Evolutionary conservation across 805 yeast genomes (phyloP).

Genomic region (Metschnikowia proteae): DNA sequence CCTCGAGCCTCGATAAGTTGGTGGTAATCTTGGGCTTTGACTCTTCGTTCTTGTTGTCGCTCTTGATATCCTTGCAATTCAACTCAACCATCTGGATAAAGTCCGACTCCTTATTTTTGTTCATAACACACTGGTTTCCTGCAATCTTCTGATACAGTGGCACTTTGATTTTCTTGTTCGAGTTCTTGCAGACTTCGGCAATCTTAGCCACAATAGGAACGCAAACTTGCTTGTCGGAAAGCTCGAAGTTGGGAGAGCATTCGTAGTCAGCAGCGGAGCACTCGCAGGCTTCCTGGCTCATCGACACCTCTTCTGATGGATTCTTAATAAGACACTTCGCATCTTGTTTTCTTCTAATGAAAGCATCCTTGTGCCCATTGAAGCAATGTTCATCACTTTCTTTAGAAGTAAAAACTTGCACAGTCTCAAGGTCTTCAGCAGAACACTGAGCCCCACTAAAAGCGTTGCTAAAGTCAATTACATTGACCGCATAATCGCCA

Average conservation of each 20-base stretch:
- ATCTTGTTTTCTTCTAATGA: slow-evolving; percentile 58
- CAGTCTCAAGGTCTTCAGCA: slow-evolving; percentile 58
- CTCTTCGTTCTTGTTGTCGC: slow-evolving; percentile 5
- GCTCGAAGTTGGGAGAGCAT: slow-evolving; percentile 51
- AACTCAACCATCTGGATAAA: slow-evolving; percentile 15
- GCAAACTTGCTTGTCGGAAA: slow-evolving; percentile 44
- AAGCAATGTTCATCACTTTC: slow-evolving; percentile 47
- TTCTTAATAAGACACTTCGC: slow-evolving; percentile 60
- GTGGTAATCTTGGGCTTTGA: slow-evolving; percentile 29
- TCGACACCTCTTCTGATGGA: slow-evolving; percentile 43
- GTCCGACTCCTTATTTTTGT: slow-evolving; percentile 20
- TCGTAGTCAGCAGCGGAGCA: slow-evolving; percentile 69
- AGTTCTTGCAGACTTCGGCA: slow-evolving; percentile 22
- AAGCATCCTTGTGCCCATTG: slow-evolving; percentile 64
- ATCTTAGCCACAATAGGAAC: slow-evolving; percentile 30
- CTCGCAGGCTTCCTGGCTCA: slow-evolving; percentile 47
- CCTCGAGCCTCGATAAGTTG: slow-evolving; percentile 44
- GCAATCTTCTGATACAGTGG: slow-evolving; percentile 41
- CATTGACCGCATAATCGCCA: slow-evolving; percentile 20
- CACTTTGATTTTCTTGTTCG: slow-evolving; percentile 23
- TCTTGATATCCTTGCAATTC: slow-evolving; percentile 14
- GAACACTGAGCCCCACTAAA: slow-evolving; percentile 46
- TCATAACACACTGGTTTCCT: slow-evolving; percentile 43
- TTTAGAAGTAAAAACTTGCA: slow-evolving; percentile 47
- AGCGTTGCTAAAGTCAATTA: slow-evolving; percentile 56